Base-by-base conservation (phyloP, 176 grass and related monocot genomes). In the Alloteropsis semialata region DNA sequence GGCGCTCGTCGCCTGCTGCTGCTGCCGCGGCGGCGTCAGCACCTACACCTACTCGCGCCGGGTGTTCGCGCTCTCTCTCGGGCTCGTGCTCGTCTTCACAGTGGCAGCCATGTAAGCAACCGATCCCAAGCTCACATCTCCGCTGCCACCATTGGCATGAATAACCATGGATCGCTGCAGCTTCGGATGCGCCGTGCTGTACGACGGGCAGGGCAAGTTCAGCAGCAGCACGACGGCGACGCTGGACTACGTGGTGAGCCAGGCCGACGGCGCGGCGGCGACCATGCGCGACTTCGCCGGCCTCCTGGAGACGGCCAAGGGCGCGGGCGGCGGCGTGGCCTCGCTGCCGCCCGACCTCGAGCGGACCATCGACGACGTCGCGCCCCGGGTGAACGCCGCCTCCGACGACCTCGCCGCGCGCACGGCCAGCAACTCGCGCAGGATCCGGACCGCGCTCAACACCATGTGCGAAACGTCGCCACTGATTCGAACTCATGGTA, bases 151-250 rank as follows among this genome's bases (percentile, higher is more conserved):
- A n/a, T n/a, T n/a, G n/a, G n/a, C n/a, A n/a, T n/a, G n/a, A n/a
- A n/a, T n/a, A n/a, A n/a, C n/a, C n/a, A n/a, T n/a, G n/a, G n/a
- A n/a, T n/a, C n/a, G n/a, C n/a, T n/a, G n/a, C 69, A 94, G 94
- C 33, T 10, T 92, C 64, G 96, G 89, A 71, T 98, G 96, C 57
- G 39, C 73, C 53, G 58, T 91, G 54, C 58, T 98, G 75, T 95
- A 93, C 86, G 64, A 82, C 67, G 92, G 92, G 17, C 90, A 98
- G 85, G 44, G 75, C 3, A 95, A 69, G 60, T 86, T 98, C 49
- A 32, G 90, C 72, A n/a, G 69, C 6, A 95, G 76, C 76, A 92
- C 87, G 63, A 54, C 87, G 54, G 84, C 38, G 60, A 98, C 91
- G 48, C 74, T 87, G 84, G 75, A 84, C 18, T 98, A 81, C 74